These are phyloP conservation scores for Aureobasidium subglaciale DNA, from an alignment of 2,329 filamentous ascomycete genomes.

Conservation along the genomic window DNA sequence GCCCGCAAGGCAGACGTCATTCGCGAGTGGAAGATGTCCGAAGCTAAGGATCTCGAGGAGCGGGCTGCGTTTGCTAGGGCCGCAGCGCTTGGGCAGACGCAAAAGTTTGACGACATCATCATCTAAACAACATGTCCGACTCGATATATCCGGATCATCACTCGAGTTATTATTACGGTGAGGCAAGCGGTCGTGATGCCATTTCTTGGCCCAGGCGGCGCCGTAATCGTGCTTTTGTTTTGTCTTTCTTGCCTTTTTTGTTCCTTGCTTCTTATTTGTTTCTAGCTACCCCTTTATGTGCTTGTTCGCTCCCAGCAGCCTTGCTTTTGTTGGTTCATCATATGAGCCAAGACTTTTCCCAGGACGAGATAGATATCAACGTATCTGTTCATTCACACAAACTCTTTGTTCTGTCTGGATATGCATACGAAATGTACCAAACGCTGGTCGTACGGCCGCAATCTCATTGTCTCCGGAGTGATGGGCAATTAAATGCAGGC, in stretches of 20 bases:
- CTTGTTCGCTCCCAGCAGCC: not conserved
- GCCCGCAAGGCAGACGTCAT: conserved; percentile 34
- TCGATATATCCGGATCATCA: not conserved
- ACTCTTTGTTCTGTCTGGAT: no score
- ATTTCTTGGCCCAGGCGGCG: not conserved
- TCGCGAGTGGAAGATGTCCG: conserved; percentile 32
- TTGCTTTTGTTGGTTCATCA: not conserved
- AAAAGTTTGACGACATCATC: not conserved
- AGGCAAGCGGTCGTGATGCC: not conserved
- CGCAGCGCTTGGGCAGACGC: conserved; percentile 9
- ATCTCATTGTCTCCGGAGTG: not conserved
- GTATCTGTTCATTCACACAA: conserved; percentile 6
- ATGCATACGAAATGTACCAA: not conserved
- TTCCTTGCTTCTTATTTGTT: not conserved
- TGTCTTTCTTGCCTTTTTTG: not conserved
- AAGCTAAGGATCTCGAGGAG: conserved; percentile 31
- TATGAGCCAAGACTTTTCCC: not conserved
- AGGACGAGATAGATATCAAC: conserved; percentile 9
- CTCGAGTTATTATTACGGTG: not conserved
- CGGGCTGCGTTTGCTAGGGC: conserved; percentile 27
- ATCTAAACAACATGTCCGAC: not conserved
- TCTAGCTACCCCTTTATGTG: not conserved
- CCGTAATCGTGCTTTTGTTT: not conserved
- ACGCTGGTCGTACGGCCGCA: not conserved
- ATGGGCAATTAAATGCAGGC: not conserved